These are phyloP conservation scores for Ophiocordyceps sinensis DNA, from an alignment of 2,329 filamentous ascomycete species.

Conservation along the genomic window DNA sequence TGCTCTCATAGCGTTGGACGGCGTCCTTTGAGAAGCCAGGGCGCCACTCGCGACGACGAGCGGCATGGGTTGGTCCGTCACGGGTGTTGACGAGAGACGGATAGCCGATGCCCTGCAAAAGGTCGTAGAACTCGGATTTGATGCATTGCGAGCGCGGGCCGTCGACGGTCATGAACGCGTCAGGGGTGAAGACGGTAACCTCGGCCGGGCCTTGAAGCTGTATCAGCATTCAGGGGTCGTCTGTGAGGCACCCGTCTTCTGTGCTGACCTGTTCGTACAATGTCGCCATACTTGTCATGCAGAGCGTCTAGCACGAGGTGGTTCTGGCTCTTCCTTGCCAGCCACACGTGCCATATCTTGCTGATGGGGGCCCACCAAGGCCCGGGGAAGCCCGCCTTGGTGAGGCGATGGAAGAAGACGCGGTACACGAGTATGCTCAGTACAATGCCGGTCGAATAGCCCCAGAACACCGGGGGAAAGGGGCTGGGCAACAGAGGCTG, in stretches of 20 bases:
- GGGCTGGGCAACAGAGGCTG: too few species aligned
- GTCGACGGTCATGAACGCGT: slow-evolving; percentile 9
- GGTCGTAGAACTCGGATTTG: slow-evolving; percentile 13
- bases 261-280: slow-evolving; percentile 11
- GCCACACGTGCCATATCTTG: slow-evolving; percentile 21
- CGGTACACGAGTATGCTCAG: slow-evolving; percentile 25
- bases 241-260: neutral
- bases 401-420: slow-evolving; percentile 22
- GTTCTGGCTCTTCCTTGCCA: slow-evolving; percentile 9
- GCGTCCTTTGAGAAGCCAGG: too few species aligned
- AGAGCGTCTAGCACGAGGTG: slow-evolving; percentile 8
- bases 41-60: too few species aligned
- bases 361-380: slow-evolving; percentile 19
- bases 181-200: slow-evolving; percentile 12
- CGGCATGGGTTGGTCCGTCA: too few species aligned
- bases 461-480: too few species aligned
- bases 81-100: too few species aligned
- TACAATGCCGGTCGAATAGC: too few species aligned
- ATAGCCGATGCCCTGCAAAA: too few species aligned
- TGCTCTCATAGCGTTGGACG: too few species aligned
- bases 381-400: slow-evolving; percentile 18
- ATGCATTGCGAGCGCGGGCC: slow-evolving; percentile 10
- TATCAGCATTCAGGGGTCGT: too few species aligned
- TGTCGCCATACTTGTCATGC: slow-evolving; percentile 9
- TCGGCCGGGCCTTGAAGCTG: slow-evolving; percentile 12